phyloP scores from a whole-genome alignment of 495 filamentous ascomycete genomes.

The Lophiostoma macrostomum region DNA sequence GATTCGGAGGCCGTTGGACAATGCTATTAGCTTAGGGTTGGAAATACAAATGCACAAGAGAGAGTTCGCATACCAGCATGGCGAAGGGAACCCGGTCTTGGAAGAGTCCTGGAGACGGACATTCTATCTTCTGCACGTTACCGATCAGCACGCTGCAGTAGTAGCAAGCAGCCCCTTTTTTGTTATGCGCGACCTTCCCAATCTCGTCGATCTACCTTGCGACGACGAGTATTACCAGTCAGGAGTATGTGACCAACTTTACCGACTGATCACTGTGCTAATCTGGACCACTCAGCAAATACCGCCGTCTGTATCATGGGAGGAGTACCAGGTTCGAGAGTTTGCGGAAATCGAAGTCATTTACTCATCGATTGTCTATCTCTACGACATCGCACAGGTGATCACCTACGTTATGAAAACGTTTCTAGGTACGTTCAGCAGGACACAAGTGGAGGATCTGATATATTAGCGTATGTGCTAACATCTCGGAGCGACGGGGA shows the following conservation, averaged over 20 bases:
- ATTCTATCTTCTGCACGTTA: conserved; percentile 13
- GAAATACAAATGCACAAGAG: conserved; percentile 19
- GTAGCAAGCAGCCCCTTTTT: conserved; percentile 8
- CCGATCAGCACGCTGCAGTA: conserved; percentile 26
- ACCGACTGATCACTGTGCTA: neutral
- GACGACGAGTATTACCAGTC: conserved; percentile 23
- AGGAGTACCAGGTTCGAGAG: conserved; percentile 23
- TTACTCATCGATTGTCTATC: conserved; percentile 27
- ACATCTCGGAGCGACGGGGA: conserved; percentile 1
- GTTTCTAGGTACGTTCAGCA: neutral
- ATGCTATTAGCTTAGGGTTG: conserved; percentile 13
- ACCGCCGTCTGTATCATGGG: conserved; percentile 13
- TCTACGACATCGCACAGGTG: conserved; percentile 12
- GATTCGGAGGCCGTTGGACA: conserved; percentile 1
- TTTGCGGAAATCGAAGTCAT: conserved; percentile 24
- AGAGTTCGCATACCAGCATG: conserved; percentile 19
- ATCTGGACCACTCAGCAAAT: conserved; percentile 12
- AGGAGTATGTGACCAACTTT: conserved; percentile 12
- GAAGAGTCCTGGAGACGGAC: conserved; percentile 30
- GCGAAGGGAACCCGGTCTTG: conserved; percentile 21
- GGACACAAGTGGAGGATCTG: too few relatives aligned
- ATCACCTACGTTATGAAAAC: conserved; percentile 6
- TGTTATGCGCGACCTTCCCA: conserved; percentile 11
- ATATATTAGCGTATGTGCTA: too few relatives aligned
- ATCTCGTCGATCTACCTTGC: conserved; percentile 23